Base-by-base conservation (phyloP, 352 stramenopile genomes). In the Pseudoperonospora humuli region DNA sequence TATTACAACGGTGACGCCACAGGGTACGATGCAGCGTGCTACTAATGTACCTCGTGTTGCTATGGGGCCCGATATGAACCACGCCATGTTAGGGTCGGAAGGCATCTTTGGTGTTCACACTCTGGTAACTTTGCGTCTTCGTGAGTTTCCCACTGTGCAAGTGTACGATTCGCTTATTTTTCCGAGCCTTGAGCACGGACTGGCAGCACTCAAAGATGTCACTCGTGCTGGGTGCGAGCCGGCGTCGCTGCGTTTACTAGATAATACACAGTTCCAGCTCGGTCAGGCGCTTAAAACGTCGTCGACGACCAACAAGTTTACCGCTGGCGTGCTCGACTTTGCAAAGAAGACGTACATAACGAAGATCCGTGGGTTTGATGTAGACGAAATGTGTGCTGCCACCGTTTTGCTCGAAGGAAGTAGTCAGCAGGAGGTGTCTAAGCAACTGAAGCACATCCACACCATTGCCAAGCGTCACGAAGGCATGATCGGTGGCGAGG, bases 231-330 rank as follows among this genome's bases (percentile, higher is more conserved):
- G 80, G 15, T 79, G 64, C 24, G 68, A 78, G 20, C 91, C 91
- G 15, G 85, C 89, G 17, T 96, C 84, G 28, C 70, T 97, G 9
- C 81, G 91, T 13, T 61, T 98, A 24, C 57, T 98, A 31, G 93
- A 97, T 64, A 97, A 98, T 60, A 85, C 82, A 27, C 91, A 98
- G 51, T 98, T 97, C 61, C 78, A 93, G 49, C 57, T 98, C 6
- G 91, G 93, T 3, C 89, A 97, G 48, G 87, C 86, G 24, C 63
- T 97, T 1, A 96, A 93, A 60, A 72, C 74, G 3, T 67, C 61
- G 1, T 71, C 57, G 5, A 36, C 62, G 5, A 49, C 45, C 4
- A 66, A 69, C 32, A 70, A 61, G 33, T 81, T 81, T 36, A 65
- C 64, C 3, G 54, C 56, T 27, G 56, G 60, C n/a, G 60, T 85